These are phyloP conservation scores for Fistulifera pelliculosa DNA, from an alignment of 108 stramenopile species.

Conservation along the genomic window DNA sequence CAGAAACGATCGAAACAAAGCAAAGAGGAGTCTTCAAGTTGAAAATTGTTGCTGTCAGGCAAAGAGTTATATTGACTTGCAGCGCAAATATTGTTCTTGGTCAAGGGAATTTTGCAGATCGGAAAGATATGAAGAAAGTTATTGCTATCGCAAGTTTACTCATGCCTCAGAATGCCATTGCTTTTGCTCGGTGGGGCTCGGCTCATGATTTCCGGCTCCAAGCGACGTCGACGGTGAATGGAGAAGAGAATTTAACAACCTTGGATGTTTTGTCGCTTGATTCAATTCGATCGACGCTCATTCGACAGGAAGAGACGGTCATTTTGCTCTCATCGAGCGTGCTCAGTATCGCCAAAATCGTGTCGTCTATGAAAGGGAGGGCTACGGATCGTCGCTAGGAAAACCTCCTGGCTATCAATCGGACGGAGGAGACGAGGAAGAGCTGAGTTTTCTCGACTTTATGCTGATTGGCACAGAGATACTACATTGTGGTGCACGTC, in stretches of 20 bases:
- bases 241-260: slow-evolving; percentile 39
- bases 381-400: slow-evolving; percentile 45
- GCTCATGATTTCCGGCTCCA: background rate
- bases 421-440: slow-evolving; percentile 15
- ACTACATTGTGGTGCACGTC: slow-evolving; percentile 86
- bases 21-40: too few relatives aligned
- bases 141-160: too few relatives aligned
- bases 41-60: too few relatives aligned
- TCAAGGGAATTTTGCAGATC: too few relatives aligned
- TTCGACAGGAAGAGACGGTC: slow-evolving; percentile 96
- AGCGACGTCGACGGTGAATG: background rate
- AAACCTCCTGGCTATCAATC: slow-evolving; percentile 33
- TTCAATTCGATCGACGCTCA: slow-evolving; percentile 78
- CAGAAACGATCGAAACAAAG: too few relatives aligned
- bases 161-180: too few relatives aligned
- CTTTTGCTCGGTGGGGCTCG: slow-evolving; percentile 6
- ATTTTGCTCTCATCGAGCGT: slow-evolving; percentile 98
- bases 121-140: too few relatives aligned
- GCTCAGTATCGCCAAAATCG: slow-evolving; percentile 89
- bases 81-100: too few relatives aligned
- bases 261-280: slow-evolving; percentile 74
- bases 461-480: slow-evolving; percentile 93
- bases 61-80: too few relatives aligned
- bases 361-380: slow-evolving; percentile 73
- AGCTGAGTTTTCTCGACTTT: slow-evolving; percentile 84